Conservation (phyloP, 371 early-diverging fungal genomes). For the Syncephalastrum sp. region DNA sequence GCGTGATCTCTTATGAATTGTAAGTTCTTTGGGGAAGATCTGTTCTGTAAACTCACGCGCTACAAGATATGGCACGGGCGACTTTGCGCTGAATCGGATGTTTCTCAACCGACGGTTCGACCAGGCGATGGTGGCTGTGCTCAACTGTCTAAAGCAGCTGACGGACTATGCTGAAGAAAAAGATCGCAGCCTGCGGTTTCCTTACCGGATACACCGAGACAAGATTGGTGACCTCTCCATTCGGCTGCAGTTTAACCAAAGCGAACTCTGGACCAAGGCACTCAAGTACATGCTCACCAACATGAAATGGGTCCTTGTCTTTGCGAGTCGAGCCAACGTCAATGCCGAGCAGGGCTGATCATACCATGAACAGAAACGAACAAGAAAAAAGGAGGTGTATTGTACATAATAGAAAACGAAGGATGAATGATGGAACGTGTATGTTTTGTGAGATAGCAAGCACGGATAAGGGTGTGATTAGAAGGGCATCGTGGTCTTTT, state of each 20-base stretch:
- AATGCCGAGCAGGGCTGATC: too few relatives aligned
- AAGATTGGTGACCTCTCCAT: conserved; percentile 87
- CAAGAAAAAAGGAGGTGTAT: too few relatives aligned
- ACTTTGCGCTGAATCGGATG: conserved; percentile 79
- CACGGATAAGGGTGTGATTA: conserved; percentile 14
- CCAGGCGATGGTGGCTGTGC: conserved; percentile 83
- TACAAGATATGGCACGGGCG: conserved; percentile 82
- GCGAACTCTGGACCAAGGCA: conserved; percentile 91
- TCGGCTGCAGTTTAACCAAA: conserved; percentile 82
- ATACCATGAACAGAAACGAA: too few relatives aligned
- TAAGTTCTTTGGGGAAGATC: conserved; percentile 32
- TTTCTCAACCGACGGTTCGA: conserved; percentile 89
- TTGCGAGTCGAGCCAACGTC: conserved; percentile 54
- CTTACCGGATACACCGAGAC: conserved; percentile 90
- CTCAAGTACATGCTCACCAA: conserved; percentile 86
- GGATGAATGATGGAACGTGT: too few relatives aligned
- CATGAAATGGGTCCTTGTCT: conserved; percentile 83
- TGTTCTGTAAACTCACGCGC: neutral
- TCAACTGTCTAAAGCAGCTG: conserved; percentile 87
- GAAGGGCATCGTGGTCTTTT: conserved; percentile 49
- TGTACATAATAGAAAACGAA: too few relatives aligned
- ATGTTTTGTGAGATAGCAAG: too few relatives aligned
- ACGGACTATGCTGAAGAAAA: conserved; percentile 76
- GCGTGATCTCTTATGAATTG: conserved; percentile 75
- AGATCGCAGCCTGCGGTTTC: conserved; percentile 74